phyloP scores from a whole-genome alignment of 2,329 filamentous ascomycete species.

The Lasiodiplodia theobromae region DNA sequence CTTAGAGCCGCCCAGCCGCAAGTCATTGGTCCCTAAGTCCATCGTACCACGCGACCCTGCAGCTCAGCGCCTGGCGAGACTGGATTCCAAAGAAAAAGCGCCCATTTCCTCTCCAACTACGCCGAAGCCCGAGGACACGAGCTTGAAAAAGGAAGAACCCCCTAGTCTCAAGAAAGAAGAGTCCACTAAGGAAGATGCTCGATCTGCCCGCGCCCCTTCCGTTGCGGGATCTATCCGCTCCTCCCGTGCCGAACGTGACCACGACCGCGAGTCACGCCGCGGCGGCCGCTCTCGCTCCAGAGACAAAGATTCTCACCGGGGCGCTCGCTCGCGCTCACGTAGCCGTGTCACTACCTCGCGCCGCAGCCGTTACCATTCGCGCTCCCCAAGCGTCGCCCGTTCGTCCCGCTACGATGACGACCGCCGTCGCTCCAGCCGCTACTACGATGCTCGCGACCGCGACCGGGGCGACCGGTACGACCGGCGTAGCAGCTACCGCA shows the following conservation, averaged over 20 bases:
- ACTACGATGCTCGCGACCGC: conserved; percentile 34
- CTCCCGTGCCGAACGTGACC: conserved; percentile 19
- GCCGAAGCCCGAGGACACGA: conserved; percentile 3
- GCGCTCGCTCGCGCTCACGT: conserved; percentile 41
- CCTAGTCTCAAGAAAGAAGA: conserved; percentile 9
- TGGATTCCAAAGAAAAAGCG: conserved; percentile 33
- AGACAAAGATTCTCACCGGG: conserved; percentile 29
- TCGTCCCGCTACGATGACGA: conserved; percentile 39
- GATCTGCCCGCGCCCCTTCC: conserved; percentile 22
- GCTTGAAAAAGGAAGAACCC: neutral
- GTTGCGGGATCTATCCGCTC: conserved; percentile 23
- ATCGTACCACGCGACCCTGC: conserved; percentile 37
- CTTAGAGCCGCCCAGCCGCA: conserved; percentile 49
- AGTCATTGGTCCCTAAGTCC: conserved; percentile 43
- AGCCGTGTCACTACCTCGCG: conserved; percentile 32
- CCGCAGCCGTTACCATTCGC: conserved; percentile 33
- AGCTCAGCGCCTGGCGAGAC: conserved; percentile 39
- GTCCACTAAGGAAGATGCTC: conserved; percentile 9
- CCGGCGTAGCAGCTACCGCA: conserved; percentile 14
- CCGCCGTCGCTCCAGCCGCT: conserved; percentile 33
- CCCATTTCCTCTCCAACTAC: conserved; percentile 5
- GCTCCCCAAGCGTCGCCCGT: conserved; percentile 34
- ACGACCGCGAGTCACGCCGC: conserved; percentile 37
- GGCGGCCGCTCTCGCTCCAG: conserved; percentile 28
- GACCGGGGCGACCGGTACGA: conserved; percentile 27